Conservation (phyloP, 441 rosid species). For the Gossypium schwendimanii region DNA sequence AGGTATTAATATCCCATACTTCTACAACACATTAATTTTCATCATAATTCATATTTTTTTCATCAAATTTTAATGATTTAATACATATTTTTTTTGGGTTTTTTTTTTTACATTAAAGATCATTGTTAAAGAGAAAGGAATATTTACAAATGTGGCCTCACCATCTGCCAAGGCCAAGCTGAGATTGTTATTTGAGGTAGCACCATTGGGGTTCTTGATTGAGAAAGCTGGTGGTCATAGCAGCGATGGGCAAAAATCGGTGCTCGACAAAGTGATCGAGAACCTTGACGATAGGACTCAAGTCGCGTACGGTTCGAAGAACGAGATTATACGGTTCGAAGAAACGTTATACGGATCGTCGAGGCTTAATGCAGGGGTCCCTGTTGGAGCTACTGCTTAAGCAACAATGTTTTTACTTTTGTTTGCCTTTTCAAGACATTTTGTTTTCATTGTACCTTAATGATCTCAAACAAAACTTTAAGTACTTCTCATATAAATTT, state of each 20-base stretch:
- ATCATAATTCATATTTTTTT: too few relatives aligned
- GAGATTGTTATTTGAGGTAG: constrained; percentile 89
- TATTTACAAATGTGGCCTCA: constrained; percentile 84
- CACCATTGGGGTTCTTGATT: constrained; percentile 77
- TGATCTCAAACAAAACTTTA: neutral
- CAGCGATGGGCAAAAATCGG: constrained; percentile 76
- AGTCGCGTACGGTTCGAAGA: constrained; percentile 92
- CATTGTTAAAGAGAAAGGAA: constrained; percentile 90
- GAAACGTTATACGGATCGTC: constrained; percentile 78
- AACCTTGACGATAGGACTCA: constrained; percentile 89
- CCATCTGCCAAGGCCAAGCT: constrained; percentile 87
- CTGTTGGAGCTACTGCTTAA: constrained; percentile 78
- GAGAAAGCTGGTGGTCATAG: constrained; percentile 95
- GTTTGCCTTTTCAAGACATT: neutral
- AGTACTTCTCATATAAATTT: constrained; percentile 1
- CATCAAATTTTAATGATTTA: neutral
- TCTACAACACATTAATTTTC: neutral
- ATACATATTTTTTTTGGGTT: neutral
- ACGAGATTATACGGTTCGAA: constrained; percentile 84
- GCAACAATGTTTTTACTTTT: neutral
- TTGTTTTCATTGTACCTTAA: neutral
- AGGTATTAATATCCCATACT: constrained; percentile 29
- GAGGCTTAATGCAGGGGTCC: constrained; percentile 63
- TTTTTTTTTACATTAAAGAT: constrained; percentile 36
- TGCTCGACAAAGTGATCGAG: constrained; percentile 65